A percentile compares a stretch with the other conserved stretches of the same genome.
Conservation (phyloP, 192 early-diverging fungal species). For the Kappamyces sp. region DNA sequence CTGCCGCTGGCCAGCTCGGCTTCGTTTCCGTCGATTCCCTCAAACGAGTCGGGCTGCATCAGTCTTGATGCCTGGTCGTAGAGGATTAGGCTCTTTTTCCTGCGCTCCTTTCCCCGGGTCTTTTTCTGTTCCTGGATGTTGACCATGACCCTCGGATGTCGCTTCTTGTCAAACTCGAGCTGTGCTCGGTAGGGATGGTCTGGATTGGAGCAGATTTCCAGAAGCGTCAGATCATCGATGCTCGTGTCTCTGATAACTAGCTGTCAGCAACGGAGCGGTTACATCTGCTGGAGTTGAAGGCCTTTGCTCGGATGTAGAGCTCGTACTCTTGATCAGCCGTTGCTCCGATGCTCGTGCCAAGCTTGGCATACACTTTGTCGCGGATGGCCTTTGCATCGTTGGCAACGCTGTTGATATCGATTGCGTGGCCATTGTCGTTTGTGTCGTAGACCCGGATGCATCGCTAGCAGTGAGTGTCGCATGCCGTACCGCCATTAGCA, state of each 20-base stretch:
- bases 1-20: too few relatives aligned
- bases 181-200: slow-evolving; percentile 13
- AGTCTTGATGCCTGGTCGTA: too few relatives aligned
- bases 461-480: slow-evolving; percentile 26
- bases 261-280: background rate
- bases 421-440: slow-evolving; percentile 67
- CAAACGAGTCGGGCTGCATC: too few relatives aligned
- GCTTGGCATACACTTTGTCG: slow-evolving; percentile 67
- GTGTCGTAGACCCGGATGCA: slow-evolving; percentile 74
- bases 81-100: background rate
- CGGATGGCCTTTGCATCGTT: slow-evolving; percentile 64
- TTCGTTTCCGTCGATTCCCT: too few relatives aligned
- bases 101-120: background rate
- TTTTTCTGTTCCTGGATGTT: too few relatives aligned
- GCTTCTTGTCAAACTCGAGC: slow-evolving; percentile 14
- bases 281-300: slow-evolving; percentile 13
- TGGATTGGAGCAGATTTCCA: slow-evolving; percentile 15
- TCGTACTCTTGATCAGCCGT: slow-evolving; percentile 5
- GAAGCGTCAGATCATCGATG: slow-evolving; percentile 17
- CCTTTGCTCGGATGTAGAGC: slow-evolving; percentile 11
- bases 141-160: slow-evolving; percentile 3
- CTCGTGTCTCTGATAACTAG: slow-evolving; percentile 13
- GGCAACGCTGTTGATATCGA: slow-evolving; percentile 59
- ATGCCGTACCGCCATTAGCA: too few relatives aligned
- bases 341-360: slow-evolving; percentile 50